These are phyloP conservation scores for Cyclotella sp. DNA, from an alignment of 108 stramenopile genomes.

Conservation along the genomic window DNA sequence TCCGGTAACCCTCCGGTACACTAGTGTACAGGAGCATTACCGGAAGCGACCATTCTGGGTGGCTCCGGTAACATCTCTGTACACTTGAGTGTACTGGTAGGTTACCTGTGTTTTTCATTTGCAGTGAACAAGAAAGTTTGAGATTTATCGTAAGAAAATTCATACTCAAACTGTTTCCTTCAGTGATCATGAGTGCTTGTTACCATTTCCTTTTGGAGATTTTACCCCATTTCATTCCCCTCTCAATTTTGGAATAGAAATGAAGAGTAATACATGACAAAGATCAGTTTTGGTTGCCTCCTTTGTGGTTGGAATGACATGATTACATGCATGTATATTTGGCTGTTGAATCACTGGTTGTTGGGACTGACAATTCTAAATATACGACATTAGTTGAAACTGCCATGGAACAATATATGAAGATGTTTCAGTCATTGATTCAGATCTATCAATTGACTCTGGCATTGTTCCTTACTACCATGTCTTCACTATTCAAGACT, in stretches of 20 bases:
- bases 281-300: slow-evolving; percentile 16
- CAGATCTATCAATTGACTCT: slow-evolving; percentile 38
- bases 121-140: slow-evolving; percentile 23
- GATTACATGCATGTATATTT: not conserved
- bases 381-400: not conserved
- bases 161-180: slow-evolving; percentile 35
- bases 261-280: not conserved
- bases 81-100: too few relatives aligned
- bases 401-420: slow-evolving; percentile 16
- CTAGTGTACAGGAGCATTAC: too few relatives aligned
- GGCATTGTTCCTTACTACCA: slow-evolving; percentile 29
- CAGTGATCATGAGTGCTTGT: slow-evolving; percentile 21
- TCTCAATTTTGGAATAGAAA: not conserved
- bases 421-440: slow-evolving; percentile 38
- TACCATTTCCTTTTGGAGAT: slow-evolving; percentile 37
- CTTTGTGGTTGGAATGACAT: slow-evolving; percentile 18
- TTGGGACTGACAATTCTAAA: not conserved
- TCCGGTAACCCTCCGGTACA: too few relatives aligned
- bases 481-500: slow-evolving; percentile 23
- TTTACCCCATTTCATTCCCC: slow-evolving; percentile 44
- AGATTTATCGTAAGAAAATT: slow-evolving; percentile 26
- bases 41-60: too few relatives aligned
- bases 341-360: not conserved
- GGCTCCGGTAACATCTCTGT: too few relatives aligned
- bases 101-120: too few relatives aligned